A percentile compares a stretch with the other conserved stretches of the same genome.
Conservation (phyloP, 805 yeast species). For the Pichia cephalocereana region DNA sequence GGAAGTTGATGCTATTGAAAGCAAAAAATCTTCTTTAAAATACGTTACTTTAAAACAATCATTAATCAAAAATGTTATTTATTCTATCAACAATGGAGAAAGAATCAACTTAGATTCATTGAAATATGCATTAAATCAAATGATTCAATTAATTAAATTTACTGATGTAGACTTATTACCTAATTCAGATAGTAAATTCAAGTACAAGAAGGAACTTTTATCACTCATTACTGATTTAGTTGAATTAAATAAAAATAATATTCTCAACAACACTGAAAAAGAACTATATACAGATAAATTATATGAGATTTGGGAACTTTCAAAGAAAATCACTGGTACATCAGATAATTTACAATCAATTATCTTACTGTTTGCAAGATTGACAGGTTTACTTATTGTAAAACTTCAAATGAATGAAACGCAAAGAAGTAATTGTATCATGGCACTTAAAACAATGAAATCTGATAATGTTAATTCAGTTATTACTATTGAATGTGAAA, state of each 20-base stretch:
- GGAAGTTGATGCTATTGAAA: slow-evolving; percentile 12
- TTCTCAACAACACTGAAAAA: background rate
- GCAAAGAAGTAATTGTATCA: slow-evolving; percentile 43
- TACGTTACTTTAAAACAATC: background rate
- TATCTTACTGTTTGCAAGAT: slow-evolving; percentile 36
- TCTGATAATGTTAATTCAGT: slow-evolving; percentile 39
- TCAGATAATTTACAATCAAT: slow-evolving; percentile 42
- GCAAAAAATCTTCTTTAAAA: background rate
- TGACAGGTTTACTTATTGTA: slow-evolving; percentile 11
- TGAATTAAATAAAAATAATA: slow-evolving; percentile 1
- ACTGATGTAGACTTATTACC: slow-evolving; percentile 5
- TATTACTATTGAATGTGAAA: slow-evolving; percentile 30
- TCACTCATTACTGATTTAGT: slow-evolving; percentile 2
- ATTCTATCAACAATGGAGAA: slow-evolving; percentile 1
- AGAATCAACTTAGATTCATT: background rate
- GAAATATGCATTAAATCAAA: background rate
- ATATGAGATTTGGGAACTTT: slow-evolving; percentile 5
- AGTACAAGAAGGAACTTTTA: slow-evolving; percentile 23
- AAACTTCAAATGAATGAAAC: background rate
- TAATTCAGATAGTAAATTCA: slow-evolving; percentile 9
- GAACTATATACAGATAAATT: background rate
- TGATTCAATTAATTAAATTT: background rate
- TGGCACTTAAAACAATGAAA: slow-evolving; percentile 20
- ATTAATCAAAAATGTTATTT: background rate
- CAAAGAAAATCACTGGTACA: slow-evolving; percentile 10